Evolutionary conservation across 495 filamentous ascomycete species (phyloP), one percentile per base, ranked within the genome.

Genomic region (Astrothelium subdiscretum): DNA sequence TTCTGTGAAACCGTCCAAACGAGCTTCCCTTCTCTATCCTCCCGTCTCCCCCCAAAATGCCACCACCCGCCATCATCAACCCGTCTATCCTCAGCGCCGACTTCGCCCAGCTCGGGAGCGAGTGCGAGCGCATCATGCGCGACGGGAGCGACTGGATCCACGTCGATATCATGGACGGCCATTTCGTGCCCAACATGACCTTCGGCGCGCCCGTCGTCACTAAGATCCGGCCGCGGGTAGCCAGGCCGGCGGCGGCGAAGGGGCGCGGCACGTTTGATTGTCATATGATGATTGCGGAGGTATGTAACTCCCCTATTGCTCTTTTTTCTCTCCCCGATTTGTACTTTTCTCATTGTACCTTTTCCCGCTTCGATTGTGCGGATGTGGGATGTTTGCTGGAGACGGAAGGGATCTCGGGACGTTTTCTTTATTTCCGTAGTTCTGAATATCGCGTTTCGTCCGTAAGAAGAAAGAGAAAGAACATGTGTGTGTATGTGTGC

Each of bases 201-300:
- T 95, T 97, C 73, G 94, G 94, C 48, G 86, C 88, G 18, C 94
- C 94, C 6, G 91, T 97, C 24, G 94, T 98, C 10, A 91, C 87
- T 60, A 95, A 91, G 77, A 94, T 98, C 61, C 87, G 94, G 40
- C 80, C 81, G 42, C 86, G 95, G 68, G 91, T 98, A 60, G 84
- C 86, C 48, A 77, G 81, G 27, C 87, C 81, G 2, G 72, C 68
- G 44, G 65, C 75, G 62, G 75, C 78, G 38, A 74, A 84, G 66
- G 88, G 87, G 3, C 87, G 84, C 69, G 94, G 94, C 27, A 96
- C 94, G 31, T 98, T 98, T 69, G 94, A 98, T 75, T 98, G 94
- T 82, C 94, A 98, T 74, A 97, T 98, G 95, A 98, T 98, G 94
- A 95, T 98, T 68, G 85, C 88, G 68, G 94, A 98, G 89, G 91